Conservation (phyloP, 1,139 yeast species). For the Kurtzmaniella quercitrusa region DNA sequence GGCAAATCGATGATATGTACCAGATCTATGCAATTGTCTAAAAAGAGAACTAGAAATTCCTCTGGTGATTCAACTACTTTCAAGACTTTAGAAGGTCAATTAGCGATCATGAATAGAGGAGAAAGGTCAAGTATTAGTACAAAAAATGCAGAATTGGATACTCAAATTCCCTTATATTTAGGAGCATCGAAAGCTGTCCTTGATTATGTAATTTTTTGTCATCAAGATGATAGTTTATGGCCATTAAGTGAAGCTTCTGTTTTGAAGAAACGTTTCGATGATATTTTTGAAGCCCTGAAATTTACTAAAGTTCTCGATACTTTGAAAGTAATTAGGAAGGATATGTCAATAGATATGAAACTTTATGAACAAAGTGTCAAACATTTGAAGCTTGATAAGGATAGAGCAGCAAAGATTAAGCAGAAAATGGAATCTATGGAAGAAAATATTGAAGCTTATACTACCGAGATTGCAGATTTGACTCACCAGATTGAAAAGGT, state of each 20-base stretch:
- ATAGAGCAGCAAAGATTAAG: conserved; percentile 60
- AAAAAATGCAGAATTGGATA: conserved; percentile 80
- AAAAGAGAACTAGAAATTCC: conserved; percentile 32
- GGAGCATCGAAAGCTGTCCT: conserved; percentile 88
- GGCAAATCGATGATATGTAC: conserved; percentile 82
- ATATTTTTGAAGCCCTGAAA: conserved; percentile 91
- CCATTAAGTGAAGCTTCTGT: conserved; percentile 90
- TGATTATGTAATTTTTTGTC: conserved; percentile 93
- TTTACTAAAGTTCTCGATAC: conserved; percentile 87
- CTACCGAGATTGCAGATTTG: conserved; percentile 46
- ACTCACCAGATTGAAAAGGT: conserved; percentile 48
- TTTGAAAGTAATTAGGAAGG: conserved; percentile 72
- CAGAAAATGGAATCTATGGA: conserved; percentile 44
- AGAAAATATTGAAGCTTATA: conserved; percentile 40
- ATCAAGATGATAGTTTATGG: conserved; percentile 97
- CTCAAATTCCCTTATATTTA: conserved; percentile 71
- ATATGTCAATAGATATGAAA: conserved; percentile 69
- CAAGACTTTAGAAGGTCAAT: conserved; percentile 88
- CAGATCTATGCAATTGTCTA: conserved; percentile 73
- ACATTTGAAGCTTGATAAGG: conserved; percentile 69
- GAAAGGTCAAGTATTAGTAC: conserved; percentile 74
- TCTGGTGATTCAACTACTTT: conserved; percentile 53
- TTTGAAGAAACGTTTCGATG: conserved; percentile 90
- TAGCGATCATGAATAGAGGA: conserved; percentile 62
- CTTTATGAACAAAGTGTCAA: conserved; percentile 73